Conservation (phyloP, 1,284 basidiomycete species). For the Cryptococcus jaspeensis region DNA sequence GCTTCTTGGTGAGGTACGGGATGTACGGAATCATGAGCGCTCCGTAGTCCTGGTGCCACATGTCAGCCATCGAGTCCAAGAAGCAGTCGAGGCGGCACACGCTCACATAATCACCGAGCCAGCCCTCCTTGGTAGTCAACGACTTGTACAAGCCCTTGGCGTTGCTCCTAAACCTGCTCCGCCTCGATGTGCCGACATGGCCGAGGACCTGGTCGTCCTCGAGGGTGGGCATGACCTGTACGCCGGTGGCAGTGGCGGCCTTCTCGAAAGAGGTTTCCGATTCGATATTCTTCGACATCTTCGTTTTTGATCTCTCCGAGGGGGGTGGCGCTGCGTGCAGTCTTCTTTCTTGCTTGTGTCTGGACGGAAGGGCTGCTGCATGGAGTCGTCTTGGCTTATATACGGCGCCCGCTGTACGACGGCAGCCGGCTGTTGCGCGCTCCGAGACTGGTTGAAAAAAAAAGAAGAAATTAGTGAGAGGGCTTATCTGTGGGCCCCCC, state of each 20-base stretch:
- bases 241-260: background rate
- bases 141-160: conserved; percentile 13
- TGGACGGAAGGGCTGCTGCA: no score
- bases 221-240: conserved; percentile 3
- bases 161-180: conserved; percentile 12
- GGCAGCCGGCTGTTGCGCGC: no score
- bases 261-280: conserved; percentile 9
- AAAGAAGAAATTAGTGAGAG: no score
- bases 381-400: no score
- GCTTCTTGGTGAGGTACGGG: conserved; percentile 27
- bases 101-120: conserved; percentile 38
- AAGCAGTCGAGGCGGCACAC: background rate
- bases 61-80: background rate
- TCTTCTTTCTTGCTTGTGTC: background rate
- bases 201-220: conserved; percentile 10
- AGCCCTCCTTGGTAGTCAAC: conserved; percentile 25
- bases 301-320: background rate
- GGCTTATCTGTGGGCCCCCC: no score
- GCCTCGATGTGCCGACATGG: conserved; percentile 6
- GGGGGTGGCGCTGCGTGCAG: background rate
- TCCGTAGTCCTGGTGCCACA: conserved; percentile 23
- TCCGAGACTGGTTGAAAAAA: no score
- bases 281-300: conserved; percentile 9
- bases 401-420: no score
- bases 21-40: conserved; percentile 37